Conservation (phyloP, 768 basidiomycete genomes). For the Hemileccinum rubropunctum region DNA sequence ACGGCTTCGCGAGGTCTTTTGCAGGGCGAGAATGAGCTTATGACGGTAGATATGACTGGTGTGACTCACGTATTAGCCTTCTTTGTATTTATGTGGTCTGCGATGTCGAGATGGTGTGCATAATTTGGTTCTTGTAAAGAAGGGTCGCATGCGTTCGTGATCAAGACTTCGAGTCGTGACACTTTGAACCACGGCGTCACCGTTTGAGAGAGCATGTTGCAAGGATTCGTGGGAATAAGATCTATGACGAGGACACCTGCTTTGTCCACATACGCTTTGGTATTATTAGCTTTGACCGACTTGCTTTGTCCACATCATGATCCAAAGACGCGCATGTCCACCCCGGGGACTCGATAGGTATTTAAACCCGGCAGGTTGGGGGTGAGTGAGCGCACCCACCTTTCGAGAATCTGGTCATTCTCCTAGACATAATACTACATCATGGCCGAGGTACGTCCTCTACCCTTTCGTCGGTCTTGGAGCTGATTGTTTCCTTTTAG, state of each 20-base stretch:
- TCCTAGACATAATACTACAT: no score
- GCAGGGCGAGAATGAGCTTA: no score
- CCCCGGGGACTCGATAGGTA: no score
- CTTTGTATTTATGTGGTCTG: slow-evolving; percentile 89
- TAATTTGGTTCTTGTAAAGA: slow-evolving; percentile 87
- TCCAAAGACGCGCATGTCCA: no score
- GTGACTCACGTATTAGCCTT: slow-evolving; percentile 88
- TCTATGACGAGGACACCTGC: no score
- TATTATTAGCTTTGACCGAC: no score
- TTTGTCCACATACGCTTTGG: no score
- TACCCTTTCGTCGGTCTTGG: background rate
- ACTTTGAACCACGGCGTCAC: slow-evolving; percentile 51
- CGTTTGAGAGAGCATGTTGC: slow-evolving; percentile 53
- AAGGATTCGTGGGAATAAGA: background rate
- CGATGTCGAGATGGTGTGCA: slow-evolving; percentile 88
- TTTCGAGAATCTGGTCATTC: slow-evolving; percentile 21
- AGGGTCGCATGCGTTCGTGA: slow-evolving; percentile 85
- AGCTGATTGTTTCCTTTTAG: slow-evolving; percentile 3
- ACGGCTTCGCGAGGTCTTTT: slow-evolving; percentile 89
- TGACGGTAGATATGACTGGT: no score
- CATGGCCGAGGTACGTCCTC: slow-evolving; percentile 13
- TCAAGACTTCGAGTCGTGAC: slow-evolving; percentile 66
- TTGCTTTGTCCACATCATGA: no score
- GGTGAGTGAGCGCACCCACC: background rate
- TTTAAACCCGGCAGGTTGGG: slow-evolving; percentile 1